Evolutionary conservation across 306 rosid species (phyloP).

Genomic region (Fragaria vesca): DNA sequence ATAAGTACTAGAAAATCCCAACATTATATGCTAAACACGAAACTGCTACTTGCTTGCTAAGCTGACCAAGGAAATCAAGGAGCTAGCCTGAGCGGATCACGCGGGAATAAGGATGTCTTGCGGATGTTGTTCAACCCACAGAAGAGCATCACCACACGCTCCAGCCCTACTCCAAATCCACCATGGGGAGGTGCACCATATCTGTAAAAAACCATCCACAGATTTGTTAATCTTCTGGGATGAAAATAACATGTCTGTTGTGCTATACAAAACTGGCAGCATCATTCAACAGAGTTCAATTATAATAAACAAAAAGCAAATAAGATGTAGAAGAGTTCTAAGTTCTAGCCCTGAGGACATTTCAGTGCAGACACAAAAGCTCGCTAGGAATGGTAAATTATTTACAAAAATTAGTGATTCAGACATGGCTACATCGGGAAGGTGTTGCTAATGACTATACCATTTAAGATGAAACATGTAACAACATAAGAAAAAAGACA

Average conservation of each 20-base stretch:
- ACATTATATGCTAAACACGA: not conserved
- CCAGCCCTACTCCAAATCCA: conserved; percentile 94
- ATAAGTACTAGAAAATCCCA: not conserved
- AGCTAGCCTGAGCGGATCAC: conserved; percentile 76
- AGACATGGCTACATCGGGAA: not conserved
- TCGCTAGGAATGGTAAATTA: not conserved
- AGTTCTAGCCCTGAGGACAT: not conserved
- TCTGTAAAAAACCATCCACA: conserved; percentile 42
- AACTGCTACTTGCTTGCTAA: not conserved
- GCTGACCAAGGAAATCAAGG: conserved; percentile 26
- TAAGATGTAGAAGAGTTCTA: not conserved
- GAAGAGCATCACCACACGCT: conserved; percentile 93
- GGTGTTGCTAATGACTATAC: conserved; percentile 4
- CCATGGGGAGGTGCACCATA: conserved; percentile 94
- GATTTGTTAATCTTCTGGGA: not conserved
- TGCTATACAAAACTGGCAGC: not conserved
- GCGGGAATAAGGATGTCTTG: conserved; percentile 78
- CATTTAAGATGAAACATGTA: not conserved
- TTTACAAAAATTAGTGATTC: not conserved
- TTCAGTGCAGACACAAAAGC: not conserved
- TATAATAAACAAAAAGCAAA: not conserved
- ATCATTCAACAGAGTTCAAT: not conserved
- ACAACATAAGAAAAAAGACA: not conserved
- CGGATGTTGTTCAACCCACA: conserved; percentile 85
- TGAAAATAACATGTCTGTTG: not conserved